Evolutionary conservation across 1,284 basidiomycete genomes (phyloP).

Genomic region (Cutaneotrichosporon curvatum): DNA sequence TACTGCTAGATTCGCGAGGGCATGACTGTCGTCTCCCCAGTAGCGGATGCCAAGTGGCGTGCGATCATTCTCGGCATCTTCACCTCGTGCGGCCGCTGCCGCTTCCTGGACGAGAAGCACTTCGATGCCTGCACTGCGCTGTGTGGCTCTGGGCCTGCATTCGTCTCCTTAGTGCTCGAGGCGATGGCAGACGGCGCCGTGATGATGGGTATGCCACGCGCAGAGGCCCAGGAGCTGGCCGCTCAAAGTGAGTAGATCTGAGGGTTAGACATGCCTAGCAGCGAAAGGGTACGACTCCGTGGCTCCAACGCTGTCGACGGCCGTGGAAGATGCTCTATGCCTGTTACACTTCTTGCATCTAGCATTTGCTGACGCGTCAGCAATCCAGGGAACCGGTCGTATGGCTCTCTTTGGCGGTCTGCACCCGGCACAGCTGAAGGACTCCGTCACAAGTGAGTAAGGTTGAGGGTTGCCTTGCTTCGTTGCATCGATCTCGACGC

Average conservation of each 20-base stretch:
- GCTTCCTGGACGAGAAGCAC: conserved; percentile 92
- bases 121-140: conserved; percentile 98
- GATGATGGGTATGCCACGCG: conserved; percentile 97
- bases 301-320: not conserved
- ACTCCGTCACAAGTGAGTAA: conserved; percentile 88
- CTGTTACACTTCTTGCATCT: too few species aligned
- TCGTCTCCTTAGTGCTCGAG: conserved; percentile 93
- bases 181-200: conserved; percentile 99
- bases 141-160: conserved; percentile 92
- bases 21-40: conserved; percentile 79
- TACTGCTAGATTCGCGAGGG: conserved; percentile 78
- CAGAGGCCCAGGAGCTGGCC: conserved; percentile 88
- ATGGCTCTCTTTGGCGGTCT: conserved; percentile 84
- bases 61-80: conserved; percentile 86
- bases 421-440: conserved; percentile 95
- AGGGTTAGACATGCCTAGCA: not conserved
- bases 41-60: conserved; percentile 50
- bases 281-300: not conserved
- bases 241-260: conserved; percentile 69
- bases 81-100: conserved; percentile 85
- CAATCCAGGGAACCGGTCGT: conserved; percentile 90
- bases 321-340: too few species aligned
- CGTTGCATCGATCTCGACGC: not conserved
- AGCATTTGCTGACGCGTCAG: conserved; percentile 48
- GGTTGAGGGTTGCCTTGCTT: too few species aligned